Base-by-base conservation (phyloP, 805 yeast genomes). In the Starmera quercuum region DNA sequence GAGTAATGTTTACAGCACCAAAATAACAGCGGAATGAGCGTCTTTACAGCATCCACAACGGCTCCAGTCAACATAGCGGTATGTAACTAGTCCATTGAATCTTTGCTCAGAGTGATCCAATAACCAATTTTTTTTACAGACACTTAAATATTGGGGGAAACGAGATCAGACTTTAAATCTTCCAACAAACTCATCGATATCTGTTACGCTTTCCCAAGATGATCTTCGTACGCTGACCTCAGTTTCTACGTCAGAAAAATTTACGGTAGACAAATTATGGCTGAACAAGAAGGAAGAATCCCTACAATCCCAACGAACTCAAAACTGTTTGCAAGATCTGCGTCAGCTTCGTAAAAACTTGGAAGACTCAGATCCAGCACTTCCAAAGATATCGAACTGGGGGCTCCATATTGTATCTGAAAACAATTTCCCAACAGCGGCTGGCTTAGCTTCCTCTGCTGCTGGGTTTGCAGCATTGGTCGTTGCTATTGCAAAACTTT, bases 341-440 rank as follows among this genome's bases (percentile, higher is more conserved):
- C 78, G 95, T 53, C 47, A 54, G 8, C 69, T 80, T 47, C 78
- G 98, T 58, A 45, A 51, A 19, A 64, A 68, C 41, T 49, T 82
- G 32, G 97, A 88, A 59, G 45, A 44, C 2, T 41, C 46, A 12
- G 75, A 84, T 51, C 24, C 67, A 0, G 39, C 62, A 2, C 60
- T 80, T 42, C 84, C 88, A 26, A 68, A 64, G 49, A 65, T 87
- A 38, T 72, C 90, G 21, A 49, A 64, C 14, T 76, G 73, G 73
- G 68, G 71, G 33, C 66, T 92, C 37, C 85, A 79, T 49, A 83
- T 92, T 46, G 95, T 85, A 11, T 79, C 94, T 19, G 95, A 86
- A 54, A 92, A 92, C 66, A 92, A 92, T 63, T 92, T 92, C 70
- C 99, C 99, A 33, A 92, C 99, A 18, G 98, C 98, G 21, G 98